Base-by-base conservation (phyloP, 2,329 filamentous ascomycete genomes). In the Teratosphaeria viscida region DNA sequence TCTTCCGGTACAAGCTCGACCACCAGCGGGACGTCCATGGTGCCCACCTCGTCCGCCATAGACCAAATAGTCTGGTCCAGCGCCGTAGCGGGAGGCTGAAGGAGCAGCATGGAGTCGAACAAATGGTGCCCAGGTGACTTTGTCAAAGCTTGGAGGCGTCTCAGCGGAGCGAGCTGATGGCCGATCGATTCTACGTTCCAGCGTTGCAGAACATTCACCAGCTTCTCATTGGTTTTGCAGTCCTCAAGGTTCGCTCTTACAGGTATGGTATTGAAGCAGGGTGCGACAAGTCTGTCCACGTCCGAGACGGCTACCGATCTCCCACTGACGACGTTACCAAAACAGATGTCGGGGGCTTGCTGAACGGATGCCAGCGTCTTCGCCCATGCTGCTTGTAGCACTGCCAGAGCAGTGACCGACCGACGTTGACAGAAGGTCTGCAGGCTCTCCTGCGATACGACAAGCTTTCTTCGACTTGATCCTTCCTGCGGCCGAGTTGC, bases 231-330 rank as follows among this genome's bases (percentile, higher is more conserved):
- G 16, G 78, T 80, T 0, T 72, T 75, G 1, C 71, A 71, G 2
- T 70, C 69, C 1, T 78, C 73, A 10, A 88, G 62, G 35, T 83
- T 74, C 16, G 84, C 74, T 29, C 90, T 82, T 1, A 91, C 70
- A 0, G 92, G 90, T 12, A 96, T 74, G 0, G 92, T 95, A 69
- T 96, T 96, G 78, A 96, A 96, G 71, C 90, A 95, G 0, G 92
- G 92, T 0, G 89, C 90, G n/a, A 95, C 82, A 5, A 96, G 81
- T 3, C 80, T 77, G 43, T 92, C 85, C 11, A 92, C 77, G 0
- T 81, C 82, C 5, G 87, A 80, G 2, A 92, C 72, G 0, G 83
- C 75, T 10, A 89, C 70, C 0, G 85, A 86, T 7, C 92, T 84
- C 1, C 92, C 91, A 68, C 85, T 92, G 59, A 92, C 81, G 2